phyloP scores from a whole-genome alignment of 805 yeast genomes.

The Millerozyma acaciae region DNA sequence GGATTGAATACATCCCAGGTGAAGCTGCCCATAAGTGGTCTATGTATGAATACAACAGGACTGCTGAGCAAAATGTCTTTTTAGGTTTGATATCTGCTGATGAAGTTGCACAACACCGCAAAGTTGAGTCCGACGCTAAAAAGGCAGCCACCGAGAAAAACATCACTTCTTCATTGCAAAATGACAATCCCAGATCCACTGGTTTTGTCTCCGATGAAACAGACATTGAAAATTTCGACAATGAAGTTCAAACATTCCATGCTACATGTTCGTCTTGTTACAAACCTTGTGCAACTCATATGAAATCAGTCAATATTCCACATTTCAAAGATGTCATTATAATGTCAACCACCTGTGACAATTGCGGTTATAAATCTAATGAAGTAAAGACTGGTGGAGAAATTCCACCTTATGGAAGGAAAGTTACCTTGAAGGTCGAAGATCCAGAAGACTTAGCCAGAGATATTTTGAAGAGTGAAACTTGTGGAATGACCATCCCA shows the following conservation, averaged over 20 bases:
- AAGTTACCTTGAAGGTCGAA: slow-evolving; percentile 66
- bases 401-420: slow-evolving; percentile 80
- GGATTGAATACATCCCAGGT: slow-evolving; percentile 87
- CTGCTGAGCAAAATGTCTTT: slow-evolving; percentile 82
- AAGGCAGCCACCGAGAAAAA: slow-evolving; percentile 36
- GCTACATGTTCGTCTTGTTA: slow-evolving; percentile 93
- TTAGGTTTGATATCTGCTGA: slow-evolving; percentile 77
- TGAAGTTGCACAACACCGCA: slow-evolving; percentile 46
- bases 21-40: slow-evolving; percentile 91
- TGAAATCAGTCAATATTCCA: slow-evolving; percentile 95
- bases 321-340: slow-evolving; percentile 96
- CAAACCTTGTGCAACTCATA: slow-evolving; percentile 81
- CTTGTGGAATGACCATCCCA: slow-evolving; percentile 82
- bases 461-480: slow-evolving; percentile 91
- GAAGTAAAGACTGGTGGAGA: slow-evolving; percentile 99
- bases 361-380: slow-evolving; percentile 93
- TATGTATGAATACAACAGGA: slow-evolving; percentile 72
- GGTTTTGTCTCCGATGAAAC: slow-evolving; percentile 68
- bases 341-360: slow-evolving; percentile 90
- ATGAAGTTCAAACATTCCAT: slow-evolving; percentile 88
- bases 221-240: slow-evolving; percentile 78
- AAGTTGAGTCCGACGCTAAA: slow-evolving; percentile 48
- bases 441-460: slow-evolving; percentile 92
- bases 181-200: slow-evolving; percentile 39
- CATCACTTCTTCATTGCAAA: slow-evolving; percentile 16